Conservation (phyloP, 495 filamentous ascomycete species). For the Ramalina intermedia region DNA sequence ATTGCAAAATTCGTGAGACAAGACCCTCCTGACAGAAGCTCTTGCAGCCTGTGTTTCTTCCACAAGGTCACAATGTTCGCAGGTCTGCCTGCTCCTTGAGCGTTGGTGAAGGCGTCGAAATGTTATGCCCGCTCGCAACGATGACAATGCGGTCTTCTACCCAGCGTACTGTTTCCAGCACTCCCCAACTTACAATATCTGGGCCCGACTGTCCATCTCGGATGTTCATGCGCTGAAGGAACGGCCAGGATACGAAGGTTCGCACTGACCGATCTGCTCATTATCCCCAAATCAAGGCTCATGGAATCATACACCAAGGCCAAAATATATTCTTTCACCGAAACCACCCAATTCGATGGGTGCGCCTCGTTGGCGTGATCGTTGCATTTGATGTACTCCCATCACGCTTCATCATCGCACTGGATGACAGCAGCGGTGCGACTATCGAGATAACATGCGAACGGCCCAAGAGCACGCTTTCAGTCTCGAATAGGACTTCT, state of each 20-base stretch:
- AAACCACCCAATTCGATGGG: constrained; percentile 85
- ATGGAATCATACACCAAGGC: constrained; percentile 25
- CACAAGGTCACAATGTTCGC: too few relatives aligned
- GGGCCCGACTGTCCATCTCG: constrained; percentile 61
- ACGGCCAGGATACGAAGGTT: constrained; percentile 55
- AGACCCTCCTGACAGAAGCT: too few relatives aligned
- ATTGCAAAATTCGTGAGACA: too few relatives aligned
- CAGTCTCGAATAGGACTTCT: constrained; percentile 2
- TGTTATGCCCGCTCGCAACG: constrained; percentile 12
- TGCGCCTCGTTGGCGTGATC: constrained; percentile 61
- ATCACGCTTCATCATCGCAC: constrained; percentile 44
- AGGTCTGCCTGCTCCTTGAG: too few relatives aligned
- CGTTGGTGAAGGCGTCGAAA: neutral
- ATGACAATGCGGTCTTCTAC: constrained; percentile 40
- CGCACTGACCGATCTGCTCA: neutral
- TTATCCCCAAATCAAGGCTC: neutral
- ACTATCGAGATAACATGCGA: constrained; percentile 46
- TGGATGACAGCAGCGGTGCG: constrained; percentile 79
- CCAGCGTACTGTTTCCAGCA: constrained; percentile 72
- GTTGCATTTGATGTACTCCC: constrained; percentile 57
- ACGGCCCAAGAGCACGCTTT: constrained; percentile 6
- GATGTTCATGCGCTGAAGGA: constrained; percentile 50
- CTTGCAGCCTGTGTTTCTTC: too few relatives aligned
- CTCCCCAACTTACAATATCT: constrained; percentile 69
- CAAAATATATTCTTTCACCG: constrained; percentile 62